Conservation (phyloP, 129 eudicot species). For the Flaveria bidentis region DNA sequence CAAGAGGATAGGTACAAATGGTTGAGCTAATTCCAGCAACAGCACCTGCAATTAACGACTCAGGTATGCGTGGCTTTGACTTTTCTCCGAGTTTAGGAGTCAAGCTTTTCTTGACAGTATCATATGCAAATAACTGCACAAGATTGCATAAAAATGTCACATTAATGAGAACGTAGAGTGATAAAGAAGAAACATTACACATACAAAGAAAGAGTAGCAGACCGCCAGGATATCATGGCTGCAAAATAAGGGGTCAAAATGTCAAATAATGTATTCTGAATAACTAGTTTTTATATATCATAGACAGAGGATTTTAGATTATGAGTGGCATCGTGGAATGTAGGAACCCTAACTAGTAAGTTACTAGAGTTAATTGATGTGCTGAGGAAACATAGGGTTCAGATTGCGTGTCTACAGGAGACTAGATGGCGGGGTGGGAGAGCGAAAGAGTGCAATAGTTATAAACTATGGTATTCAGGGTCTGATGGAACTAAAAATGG, state of each 20-base stretch:
- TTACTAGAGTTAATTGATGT: too few species aligned
- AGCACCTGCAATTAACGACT: conserved; percentile 83
- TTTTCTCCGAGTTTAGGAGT: conserved; percentile 73
- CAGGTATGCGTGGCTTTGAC: conserved; percentile 61
- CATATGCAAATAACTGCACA: conserved; percentile 74
- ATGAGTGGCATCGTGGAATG: too few species aligned
- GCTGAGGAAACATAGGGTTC: too few species aligned
- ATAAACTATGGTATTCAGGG: too few species aligned
- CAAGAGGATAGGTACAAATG: conserved; percentile 82
- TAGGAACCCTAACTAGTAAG: too few species aligned
- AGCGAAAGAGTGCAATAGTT: too few species aligned
- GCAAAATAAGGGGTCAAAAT: neutral
- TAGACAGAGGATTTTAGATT: too few species aligned
- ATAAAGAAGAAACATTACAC: neutral
- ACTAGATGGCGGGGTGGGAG: too few species aligned
- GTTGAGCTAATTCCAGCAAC: conserved; percentile 92
- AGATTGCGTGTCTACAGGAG: too few species aligned
- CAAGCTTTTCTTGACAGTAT: conserved; percentile 70
- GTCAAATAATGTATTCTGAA: neutral
- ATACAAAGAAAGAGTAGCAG: conserved; percentile 7
- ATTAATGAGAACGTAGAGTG: neutral
- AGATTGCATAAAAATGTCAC: conserved; percentile 21
- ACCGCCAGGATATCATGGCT: conserved; percentile 1
- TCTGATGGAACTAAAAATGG: too few species aligned
- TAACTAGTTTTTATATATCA: neutral